These are phyloP conservation scores for Magnolia changhungtana DNA, from an alignment of 164 flowering plant species.

Conservation along the genomic window DNA sequence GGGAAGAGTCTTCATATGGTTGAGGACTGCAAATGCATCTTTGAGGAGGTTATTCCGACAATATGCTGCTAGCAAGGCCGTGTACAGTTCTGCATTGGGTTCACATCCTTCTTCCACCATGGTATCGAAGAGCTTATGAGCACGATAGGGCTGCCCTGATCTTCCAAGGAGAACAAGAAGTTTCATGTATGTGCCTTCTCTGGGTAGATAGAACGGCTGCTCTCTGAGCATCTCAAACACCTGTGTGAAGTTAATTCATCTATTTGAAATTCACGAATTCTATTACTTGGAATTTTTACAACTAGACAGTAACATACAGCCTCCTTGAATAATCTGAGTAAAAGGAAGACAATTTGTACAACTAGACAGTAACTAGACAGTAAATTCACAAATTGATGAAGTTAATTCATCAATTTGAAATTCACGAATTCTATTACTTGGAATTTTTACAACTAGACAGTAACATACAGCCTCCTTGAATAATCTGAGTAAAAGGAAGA, in stretches of 20 bases:
- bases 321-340: too few species aligned
- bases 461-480: too few species aligned
- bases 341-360: too few species aligned
- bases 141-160: slow-evolving; percentile 73
- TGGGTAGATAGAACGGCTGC: slow-evolving; percentile 84
- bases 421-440: too few species aligned
- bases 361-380: too few species aligned
- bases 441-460: too few species aligned
- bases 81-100: slow-evolving; percentile 76
- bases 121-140: slow-evolving; percentile 65
- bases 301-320: too few species aligned
- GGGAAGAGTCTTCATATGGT: slow-evolving; percentile 76
- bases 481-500: too few species aligned
- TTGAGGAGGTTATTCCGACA: slow-evolving; percentile 71
- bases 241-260: slow-evolving; percentile 25
- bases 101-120: slow-evolving; percentile 79
- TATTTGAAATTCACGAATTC: too few species aligned
- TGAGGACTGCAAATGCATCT: slow-evolving; percentile 63
- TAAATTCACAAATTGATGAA: too few species aligned
- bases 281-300: too few species aligned
- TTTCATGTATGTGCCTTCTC: slow-evolving; percentile 88
- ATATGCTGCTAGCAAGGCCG: slow-evolving; percentile 80
- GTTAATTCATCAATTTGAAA: not conserved
- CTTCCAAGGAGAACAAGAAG: slow-evolving; percentile 82
- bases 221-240: slow-evolving; percentile 82